phyloP scores from a whole-genome alignment of 2,329 filamentous ascomycete genomes.

The Ascochyta rabiei region DNA sequence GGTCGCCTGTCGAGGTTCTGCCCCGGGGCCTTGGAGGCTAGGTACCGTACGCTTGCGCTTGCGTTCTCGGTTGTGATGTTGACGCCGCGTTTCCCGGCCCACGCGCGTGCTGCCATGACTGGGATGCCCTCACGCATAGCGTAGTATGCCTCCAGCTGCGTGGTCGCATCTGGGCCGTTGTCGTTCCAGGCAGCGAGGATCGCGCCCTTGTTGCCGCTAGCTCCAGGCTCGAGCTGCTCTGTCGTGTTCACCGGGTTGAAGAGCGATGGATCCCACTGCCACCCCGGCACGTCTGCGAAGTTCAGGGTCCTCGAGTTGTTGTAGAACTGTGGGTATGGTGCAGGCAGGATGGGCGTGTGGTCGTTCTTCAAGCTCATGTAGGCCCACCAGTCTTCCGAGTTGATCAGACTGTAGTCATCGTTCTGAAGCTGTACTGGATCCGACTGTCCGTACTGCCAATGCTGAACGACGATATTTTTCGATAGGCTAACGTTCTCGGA shows the following conservation, averaged over 20 bases:
- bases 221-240: constrained; percentile 44
- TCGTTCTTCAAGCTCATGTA: constrained; percentile 63
- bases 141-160: constrained; percentile 57
- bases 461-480: constrained; percentile 52
- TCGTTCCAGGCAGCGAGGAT: constrained; percentile 57
- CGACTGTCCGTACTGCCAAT: constrained; percentile 58
- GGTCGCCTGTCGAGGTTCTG: constrained; percentile 54
- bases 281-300: constrained; percentile 51
- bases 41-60: constrained; percentile 45
- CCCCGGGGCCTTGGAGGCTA: constrained; percentile 47
- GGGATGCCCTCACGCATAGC: constrained; percentile 55
- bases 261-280: constrained; percentile 56
- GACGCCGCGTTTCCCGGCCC: constrained; percentile 50
- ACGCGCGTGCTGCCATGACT: constrained; percentile 51
- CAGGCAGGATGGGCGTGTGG: constrained; percentile 55
- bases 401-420: constrained; percentile 51
- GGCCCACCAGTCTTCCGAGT: constrained; percentile 60
- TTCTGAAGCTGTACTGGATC: constrained; percentile 51
- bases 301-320: constrained; percentile 53
- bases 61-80: constrained; percentile 37
- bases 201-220: constrained; percentile 42
- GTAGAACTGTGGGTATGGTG: constrained; percentile 56
- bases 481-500: constrained; percentile 48
- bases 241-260: constrained; percentile 54
- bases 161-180: constrained; percentile 56